phyloP scores from a whole-genome alignment of 2,329 filamentous ascomycete species.

The Alternaria consortialis region DNA sequence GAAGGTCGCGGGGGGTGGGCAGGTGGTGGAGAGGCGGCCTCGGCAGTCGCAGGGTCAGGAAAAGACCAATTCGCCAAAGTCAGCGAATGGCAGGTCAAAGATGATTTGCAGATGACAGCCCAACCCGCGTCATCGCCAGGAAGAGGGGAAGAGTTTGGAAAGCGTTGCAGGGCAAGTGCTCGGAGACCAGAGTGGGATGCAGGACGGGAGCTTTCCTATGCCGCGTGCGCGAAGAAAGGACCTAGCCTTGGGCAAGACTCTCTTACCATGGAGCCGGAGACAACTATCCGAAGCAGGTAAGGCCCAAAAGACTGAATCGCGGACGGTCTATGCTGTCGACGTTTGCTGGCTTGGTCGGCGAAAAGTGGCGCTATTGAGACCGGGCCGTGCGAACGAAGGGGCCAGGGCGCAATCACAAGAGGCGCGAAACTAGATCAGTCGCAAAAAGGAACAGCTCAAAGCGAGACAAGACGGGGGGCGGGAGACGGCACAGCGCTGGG shows the following conservation, averaged over 20 bases:
- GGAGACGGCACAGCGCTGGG: constrained; percentile 13
- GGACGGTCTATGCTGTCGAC: constrained; percentile 44
- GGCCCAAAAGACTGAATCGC: constrained; percentile 35
- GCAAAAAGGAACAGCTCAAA: constrained; percentile 21
- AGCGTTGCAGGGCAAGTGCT: constrained; percentile 47
- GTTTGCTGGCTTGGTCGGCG: constrained; percentile 40
- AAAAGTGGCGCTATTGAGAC: constrained; percentile 39
- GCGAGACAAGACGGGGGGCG: constrained; percentile 17
- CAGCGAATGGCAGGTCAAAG: constrained; percentile 40
- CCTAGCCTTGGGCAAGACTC: constrained; percentile 41
- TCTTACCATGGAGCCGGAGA: constrained; percentile 52
- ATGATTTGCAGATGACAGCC: constrained; percentile 36
- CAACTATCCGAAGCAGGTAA: constrained; percentile 48
- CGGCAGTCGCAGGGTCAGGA: constrained; percentile 43
- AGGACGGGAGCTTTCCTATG: constrained; percentile 44
- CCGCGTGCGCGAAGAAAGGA: constrained; percentile 40
- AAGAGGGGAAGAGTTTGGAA: constrained; percentile 44
- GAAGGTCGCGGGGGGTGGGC: constrained; percentile 34
- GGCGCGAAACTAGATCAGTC: constrained; percentile 28
- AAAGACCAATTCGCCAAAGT: constrained; percentile 41
- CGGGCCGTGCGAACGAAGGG: constrained; percentile 42
- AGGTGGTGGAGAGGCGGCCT: constrained; percentile 38
- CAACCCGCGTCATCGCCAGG: constrained; percentile 50
- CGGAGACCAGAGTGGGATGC: constrained; percentile 41
- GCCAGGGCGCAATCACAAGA: constrained; percentile 33